Evolutionary conservation across 352 stramenopile species (phyloP).

Genomic region (Thraustochytrium sp.): DNA sequence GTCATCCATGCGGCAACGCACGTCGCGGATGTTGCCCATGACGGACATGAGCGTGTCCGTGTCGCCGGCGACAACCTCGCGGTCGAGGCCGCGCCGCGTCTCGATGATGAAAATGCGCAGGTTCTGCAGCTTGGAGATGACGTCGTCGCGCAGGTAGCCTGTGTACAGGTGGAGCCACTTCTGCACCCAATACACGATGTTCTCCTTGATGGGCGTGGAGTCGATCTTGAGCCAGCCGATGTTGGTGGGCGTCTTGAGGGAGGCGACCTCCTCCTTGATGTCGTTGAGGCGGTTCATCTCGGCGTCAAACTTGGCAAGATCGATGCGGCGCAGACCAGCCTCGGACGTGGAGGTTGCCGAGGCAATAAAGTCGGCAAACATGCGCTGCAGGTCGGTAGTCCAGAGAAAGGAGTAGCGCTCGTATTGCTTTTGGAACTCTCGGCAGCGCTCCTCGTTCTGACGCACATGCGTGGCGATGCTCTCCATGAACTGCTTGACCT

Average conservation of each 20-base stretch:
- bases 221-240: conserved; percentile 96
- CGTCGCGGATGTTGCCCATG: conserved; percentile 89
- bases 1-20: conserved; percentile 82
- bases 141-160: conserved; percentile 47
- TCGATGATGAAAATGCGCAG: conserved; percentile 78
- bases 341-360: conserved; percentile 59
- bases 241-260: conserved; percentile 81
- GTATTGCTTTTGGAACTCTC: conserved; percentile 86
- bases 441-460: conserved; percentile 83
- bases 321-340: conserved; percentile 75
- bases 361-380: conserved; percentile 85
- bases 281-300: conserved; percentile 77
- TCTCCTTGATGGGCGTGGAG: conserved; percentile 90
- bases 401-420: conserved; percentile 92
- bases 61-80: conserved; percentile 73
- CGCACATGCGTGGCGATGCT: conserved; percentile 83
- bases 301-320: conserved; percentile 88
- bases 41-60: conserved; percentile 80
- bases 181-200: conserved; percentile 87
- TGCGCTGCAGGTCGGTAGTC: conserved; percentile 81
- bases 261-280: conserved; percentile 82
- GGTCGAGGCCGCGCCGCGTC: conserved; percentile 69
- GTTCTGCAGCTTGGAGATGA: conserved; percentile 51
- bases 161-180: conserved; percentile 83
- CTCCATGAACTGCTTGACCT: conserved; percentile 85